Evolutionary conservation across 257 asterid genomes (phyloP), one percentile per base, ranked within the genome.

Genomic region (Lavandula angustifolia): DNA sequence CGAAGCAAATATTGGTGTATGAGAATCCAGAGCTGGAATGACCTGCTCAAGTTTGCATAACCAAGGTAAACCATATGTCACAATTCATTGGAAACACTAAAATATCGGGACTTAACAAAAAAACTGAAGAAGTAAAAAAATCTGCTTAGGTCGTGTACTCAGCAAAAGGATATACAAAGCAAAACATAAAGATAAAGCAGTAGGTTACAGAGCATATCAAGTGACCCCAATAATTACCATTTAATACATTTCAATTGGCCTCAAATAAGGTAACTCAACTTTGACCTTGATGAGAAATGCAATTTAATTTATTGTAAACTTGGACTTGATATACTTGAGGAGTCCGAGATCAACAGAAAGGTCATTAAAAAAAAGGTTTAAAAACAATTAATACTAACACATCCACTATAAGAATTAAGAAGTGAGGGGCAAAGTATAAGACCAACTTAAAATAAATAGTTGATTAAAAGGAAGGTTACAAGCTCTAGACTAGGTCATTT

Each of bases 1-100:
- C 2, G 99, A 90, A 53, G 99, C 90, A 76, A 84, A 94, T 76
- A 94, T 87, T 50, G 99, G 98, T 16, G 97, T 94, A 48, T 74
- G 82, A 27, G 95, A 43, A 85, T 94, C 99, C 80, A 94, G 74
- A 64, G 97, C 96, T 48, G 97, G 99, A 72, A 94, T 94, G 43
- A 94, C 99, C 99, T 94, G 87, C 65, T 60, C 75, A 69, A 67
- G 53, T 44, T 32, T 66, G 62, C 66, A 66, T 14, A 68, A 48
- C 42, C 34, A 54, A 51, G 56, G 50, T 44, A 66, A 66, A 55
- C n/a, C 9, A 55, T 66, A 42, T 66, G 34, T 43, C 61, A 54
- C 14, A 52, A 48, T 68, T 49, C 53, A 48, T 54, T 32, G 43
- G 12, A 37, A 60, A 50, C 49, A 7, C 38, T 58, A 38, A 7